These are phyloP conservation scores for Eleusine indica DNA, from an alignment of 176 grass and related monocot genomes.

Conservation along the genomic window DNA sequence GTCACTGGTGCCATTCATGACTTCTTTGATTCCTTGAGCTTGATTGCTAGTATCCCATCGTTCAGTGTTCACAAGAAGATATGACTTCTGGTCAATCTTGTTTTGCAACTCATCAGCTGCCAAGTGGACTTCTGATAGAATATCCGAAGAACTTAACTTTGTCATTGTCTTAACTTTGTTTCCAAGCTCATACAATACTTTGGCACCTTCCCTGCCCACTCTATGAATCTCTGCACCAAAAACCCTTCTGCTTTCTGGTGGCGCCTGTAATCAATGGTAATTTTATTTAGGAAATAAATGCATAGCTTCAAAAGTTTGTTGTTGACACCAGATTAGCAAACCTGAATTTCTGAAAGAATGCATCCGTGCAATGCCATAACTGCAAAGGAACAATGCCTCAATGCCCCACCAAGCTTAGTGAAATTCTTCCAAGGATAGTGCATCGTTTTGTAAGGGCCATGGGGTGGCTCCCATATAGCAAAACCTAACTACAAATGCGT, in stretches of 20 bases:
- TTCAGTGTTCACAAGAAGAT: constrained; percentile 89
- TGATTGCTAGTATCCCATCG: constrained; percentile 69
- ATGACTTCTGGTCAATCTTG: constrained; percentile 88
- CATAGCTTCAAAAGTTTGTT: constrained; percentile 23
- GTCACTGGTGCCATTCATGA: constrained; percentile 12
- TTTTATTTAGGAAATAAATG: constrained; percentile 13
- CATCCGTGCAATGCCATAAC: constrained; percentile 96
- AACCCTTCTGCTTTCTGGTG: constrained; percentile 77
- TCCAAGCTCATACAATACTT: constrained; percentile 73
- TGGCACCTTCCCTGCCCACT: constrained; percentile 80
- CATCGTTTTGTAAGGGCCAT: constrained; percentile 85
- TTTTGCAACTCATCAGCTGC: constrained; percentile 84
- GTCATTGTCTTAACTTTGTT: constrained; percentile 85
- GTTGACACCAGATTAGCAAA: constrained; percentile 25
- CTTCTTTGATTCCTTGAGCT: constrained; percentile 54
- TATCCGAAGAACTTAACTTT: constrained; percentile 64
- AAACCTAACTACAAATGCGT: constrained; percentile 69
- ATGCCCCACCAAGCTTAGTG: constrained; percentile 76
- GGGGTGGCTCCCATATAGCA: constrained; percentile 93
- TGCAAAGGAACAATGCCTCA: constrained; percentile 90
- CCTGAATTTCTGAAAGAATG: constrained; percentile 97
- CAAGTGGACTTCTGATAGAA: constrained; percentile 69
- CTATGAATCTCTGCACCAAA: constrained; percentile 71
- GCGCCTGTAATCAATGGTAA: constrained; percentile 57
- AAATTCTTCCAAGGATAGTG: constrained; percentile 90